Base-by-base conservation (phyloP, 441 rosid genomes). In the Corymbia citriodora region DNA sequence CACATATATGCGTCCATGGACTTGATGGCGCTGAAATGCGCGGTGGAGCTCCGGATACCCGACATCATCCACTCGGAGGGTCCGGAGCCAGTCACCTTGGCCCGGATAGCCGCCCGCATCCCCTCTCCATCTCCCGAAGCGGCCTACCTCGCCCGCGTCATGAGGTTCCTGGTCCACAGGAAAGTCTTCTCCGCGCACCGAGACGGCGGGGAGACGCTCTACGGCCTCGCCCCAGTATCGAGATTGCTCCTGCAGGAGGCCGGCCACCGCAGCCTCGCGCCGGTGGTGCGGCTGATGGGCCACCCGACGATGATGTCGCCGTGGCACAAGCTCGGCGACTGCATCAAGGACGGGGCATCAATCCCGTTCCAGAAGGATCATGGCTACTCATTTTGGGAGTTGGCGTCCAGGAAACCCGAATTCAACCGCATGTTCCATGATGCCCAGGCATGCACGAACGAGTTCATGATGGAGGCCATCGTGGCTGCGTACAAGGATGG, bases 11-110 rank as follows among this genome's bases (percentile, higher is more conserved):
- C 90, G 25, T 94, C 91, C 55, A 94, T 55, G 10, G 94, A 94
- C 68, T 91, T 94, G 0, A 91, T 91, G 94, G 94, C 92, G 8
- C 29, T 94, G 15, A 94, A 92, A 57, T 92, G 90, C 55, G 94
- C 94, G 0, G 92, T 94, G 55, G 95, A 95, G 90, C 94, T 94
- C 6, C 89, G 91, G 86, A 79, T 94, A 45, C 90, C 95, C 9
- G 93, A 94, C 15, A 94, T 94, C 7, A 93, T 94, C 70, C 87
- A 90, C 90, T 91, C 94, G 10, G 90, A 93, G 16, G 92, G 25
- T 33, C 92, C 90, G 21, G 21, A 59, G 27, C 79, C 88, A 4
- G 36, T 91, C 83, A 82, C 90, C 15, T 23, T 90, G 25, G 70
- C 92, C 52, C 81, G 90, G 6, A 83, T 91, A 3, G 90, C 89